Evolutionary conservation across 139 green algal species (phyloP).

Genomic region (Picochlorum sp.): DNA sequence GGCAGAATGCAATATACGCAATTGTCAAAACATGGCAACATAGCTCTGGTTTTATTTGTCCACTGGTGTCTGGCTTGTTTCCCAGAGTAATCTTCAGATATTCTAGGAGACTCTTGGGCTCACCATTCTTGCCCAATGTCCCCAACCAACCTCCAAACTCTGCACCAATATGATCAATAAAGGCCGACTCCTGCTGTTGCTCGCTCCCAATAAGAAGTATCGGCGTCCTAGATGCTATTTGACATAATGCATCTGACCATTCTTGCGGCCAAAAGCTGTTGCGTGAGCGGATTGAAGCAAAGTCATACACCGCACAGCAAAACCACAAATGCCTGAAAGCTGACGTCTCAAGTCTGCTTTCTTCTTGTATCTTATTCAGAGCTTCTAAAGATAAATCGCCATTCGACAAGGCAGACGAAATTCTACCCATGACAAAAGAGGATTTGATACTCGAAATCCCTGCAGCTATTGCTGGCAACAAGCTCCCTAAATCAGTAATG

Average conservation of each 20-base stretch:
- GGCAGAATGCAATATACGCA: constrained; percentile 8
- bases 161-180: constrained; percentile 15
- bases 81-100: constrained; percentile 6
- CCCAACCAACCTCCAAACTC: constrained; percentile 24
- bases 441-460: background rate
- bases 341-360: constrained; percentile 27
- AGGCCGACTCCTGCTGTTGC: constrained; percentile 14
- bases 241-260: constrained; percentile 27
- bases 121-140: constrained; percentile 13
- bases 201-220: constrained; percentile 25
- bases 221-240: constrained; percentile 24
- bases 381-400: constrained; percentile 24
- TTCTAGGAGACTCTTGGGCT: background rate
- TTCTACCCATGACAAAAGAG: background rate
- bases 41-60: constrained; percentile 1
- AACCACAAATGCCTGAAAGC: constrained; percentile 64
- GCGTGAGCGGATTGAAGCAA: constrained; percentile 17
- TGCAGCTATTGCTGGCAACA: constrained; percentile 51
- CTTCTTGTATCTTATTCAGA: constrained; percentile 26
- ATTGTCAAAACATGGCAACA: constrained; percentile 29
- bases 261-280: constrained; percentile 11
- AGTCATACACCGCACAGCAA: constrained; percentile 43
- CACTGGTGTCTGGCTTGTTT: no score
- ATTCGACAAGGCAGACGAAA: constrained; percentile 9
- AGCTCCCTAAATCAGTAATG: constrained; percentile 37